phyloP scores from a whole-genome alignment of 2,329 filamentous ascomycete species.

The Apiospora koreana region DNA sequence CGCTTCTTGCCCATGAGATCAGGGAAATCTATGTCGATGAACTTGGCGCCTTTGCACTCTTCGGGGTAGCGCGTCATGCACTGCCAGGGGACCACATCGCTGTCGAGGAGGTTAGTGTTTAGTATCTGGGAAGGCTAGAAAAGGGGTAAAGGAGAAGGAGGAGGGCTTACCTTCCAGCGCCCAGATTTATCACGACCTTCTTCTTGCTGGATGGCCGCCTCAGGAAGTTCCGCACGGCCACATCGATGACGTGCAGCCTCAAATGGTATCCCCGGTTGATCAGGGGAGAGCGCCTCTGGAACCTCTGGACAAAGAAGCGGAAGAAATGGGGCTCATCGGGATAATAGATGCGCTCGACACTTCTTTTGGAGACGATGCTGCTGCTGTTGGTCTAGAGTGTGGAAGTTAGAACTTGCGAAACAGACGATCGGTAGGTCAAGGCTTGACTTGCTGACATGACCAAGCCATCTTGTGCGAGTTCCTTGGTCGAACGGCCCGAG shows the following conservation, averaged over 20 bases:
- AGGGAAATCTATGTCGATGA: conserved; percentile 86
- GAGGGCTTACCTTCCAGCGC: conserved; percentile 79
- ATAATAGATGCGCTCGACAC: conserved; percentile 87
- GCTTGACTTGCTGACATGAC: conserved; percentile 49
- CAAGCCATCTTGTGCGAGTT: conserved; percentile 45
- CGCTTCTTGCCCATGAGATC: conserved; percentile 77
- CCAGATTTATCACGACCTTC: conserved; percentile 81
- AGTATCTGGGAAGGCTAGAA: not conserved
- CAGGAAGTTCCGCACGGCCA: conserved; percentile 75
- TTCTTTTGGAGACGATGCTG: conserved; percentile 89
- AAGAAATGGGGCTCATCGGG: conserved; percentile 79
- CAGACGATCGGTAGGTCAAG: too few relatives aligned
- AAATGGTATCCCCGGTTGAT: conserved; percentile 92
- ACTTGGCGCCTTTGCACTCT: conserved; percentile 60
- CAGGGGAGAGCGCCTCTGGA: conserved; percentile 78
- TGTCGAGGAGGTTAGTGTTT: conserved; percentile 34
- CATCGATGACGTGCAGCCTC: conserved; percentile 79
- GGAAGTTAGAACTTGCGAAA: not conserved
- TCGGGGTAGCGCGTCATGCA: conserved; percentile 68
- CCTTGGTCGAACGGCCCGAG: conserved; percentile 23
- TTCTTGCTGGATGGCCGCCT: conserved; percentile 49
- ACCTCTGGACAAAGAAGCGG: conserved; percentile 83
- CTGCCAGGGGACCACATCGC: conserved; percentile 86
- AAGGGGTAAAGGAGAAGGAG: conserved; percentile 11
- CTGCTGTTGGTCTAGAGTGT: conserved; percentile 75